Percentiles rank a stretch among this genome's conserved stretches.
phyloP scores from a whole-genome alignment of 1,139 yeast species.

The Suhomyces chickasaworum region DNA sequence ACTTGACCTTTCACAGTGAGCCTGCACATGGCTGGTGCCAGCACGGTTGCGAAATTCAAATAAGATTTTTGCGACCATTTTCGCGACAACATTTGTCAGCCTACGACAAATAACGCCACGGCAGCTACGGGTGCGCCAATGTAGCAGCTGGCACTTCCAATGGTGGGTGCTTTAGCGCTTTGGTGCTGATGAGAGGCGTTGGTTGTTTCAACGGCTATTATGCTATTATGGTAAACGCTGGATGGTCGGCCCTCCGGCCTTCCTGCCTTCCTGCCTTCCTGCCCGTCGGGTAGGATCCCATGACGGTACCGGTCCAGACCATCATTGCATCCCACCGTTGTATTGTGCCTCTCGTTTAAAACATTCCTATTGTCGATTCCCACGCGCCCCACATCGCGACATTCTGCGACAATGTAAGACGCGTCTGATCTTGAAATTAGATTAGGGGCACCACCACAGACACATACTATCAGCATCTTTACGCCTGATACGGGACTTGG shows the following conservation, averaged over 20 bases:
- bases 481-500: not conserved
- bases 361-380: constrained; percentile 8
- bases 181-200: no score
- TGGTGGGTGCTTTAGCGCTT: no score
- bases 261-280: no score
- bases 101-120: not conserved
- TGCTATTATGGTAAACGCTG: no score
- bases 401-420: constrained; percentile 8
- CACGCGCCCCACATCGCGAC: constrained; percentile 5
- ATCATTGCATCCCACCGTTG: not conserved
- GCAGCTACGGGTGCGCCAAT: not conserved
- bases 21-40: no score
- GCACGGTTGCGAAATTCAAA: constrained; percentile 8
- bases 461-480: not conserved
- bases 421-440: constrained; percentile 5
- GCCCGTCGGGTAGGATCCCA: not conserved
- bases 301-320: not conserved
- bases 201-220: no score
- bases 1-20: no score
- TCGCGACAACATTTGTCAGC: constrained; percentile 4
- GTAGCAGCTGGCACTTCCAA: no score
- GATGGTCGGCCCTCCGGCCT: no score
- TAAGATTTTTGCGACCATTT: constrained; percentile 6
- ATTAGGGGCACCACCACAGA: not conserved
- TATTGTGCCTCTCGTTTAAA: constrained; percentile 4